Evolutionary conservation across 1,284 basidiomycete species (phyloP), one percentile per base, ranked within the genome.

Genomic region (Leccinum cinnamomeum): DNA sequence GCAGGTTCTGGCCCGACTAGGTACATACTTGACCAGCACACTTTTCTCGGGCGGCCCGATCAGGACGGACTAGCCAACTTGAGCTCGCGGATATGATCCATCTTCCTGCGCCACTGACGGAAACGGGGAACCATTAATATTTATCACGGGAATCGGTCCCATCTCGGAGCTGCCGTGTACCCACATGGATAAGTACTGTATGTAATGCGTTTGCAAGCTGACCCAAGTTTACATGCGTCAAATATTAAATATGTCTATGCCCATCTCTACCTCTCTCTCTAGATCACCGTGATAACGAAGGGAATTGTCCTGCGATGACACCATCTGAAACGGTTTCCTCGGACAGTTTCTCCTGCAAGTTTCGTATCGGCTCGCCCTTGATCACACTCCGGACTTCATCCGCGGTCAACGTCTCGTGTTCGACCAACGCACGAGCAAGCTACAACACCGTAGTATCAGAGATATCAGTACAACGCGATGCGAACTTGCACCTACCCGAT

Each of bases 401-500:
- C 48, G 86, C 82, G 67, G 89, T 88, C 64, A 98, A 79, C n/a
- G 95, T 97, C 81, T 98, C 95, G 77, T 97, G 90, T 74, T 97
- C 94, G 18, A 97, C 87, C 62, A 98, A 80, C 5, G 96, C 95
- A 60, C 85, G 82, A 3, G 95, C 95, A 56, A 97, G 84, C 91
- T 95, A 66, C 33, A 7, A 39, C 55, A 60, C 3, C 28, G 28
- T 30, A 5, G 11, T 10, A 41, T 8, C 2, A 8, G 8, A 12
- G 5, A 64, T 55, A 53, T 5, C 11, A 48, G 41, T 33, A 59
- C 23, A 46, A 44, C 41, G 58, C 58, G 20, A 57, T 2, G 58
- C n/a, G 12, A 14, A 25, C 2, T 28, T 7, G 35, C 56, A 76
- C 83, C 67, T 75, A 95, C 93, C 76, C 79, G 82, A 77, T 97